Evolutionary conservation across 2,329 filamentous ascomycete genomes (phyloP).

Genomic region (Kalmusia sp.): DNA sequence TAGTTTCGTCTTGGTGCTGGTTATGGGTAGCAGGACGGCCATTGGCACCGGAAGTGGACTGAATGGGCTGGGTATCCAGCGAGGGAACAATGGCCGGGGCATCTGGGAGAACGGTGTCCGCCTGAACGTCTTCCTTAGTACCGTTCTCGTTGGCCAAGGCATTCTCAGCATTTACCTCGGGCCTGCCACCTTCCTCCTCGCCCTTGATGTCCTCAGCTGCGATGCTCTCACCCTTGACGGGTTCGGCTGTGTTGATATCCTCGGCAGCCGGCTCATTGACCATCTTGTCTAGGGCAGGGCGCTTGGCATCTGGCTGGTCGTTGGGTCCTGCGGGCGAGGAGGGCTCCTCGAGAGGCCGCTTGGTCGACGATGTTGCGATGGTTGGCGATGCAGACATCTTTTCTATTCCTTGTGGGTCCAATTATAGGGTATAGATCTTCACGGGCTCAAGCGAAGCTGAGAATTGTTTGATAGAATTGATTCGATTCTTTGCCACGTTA

Average conservation of each 20-base stretch:
- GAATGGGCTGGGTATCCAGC: slow-evolving; percentile 64
- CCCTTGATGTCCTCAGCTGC: slow-evolving; percentile 41
- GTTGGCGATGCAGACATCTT: slow-evolving; percentile 57
- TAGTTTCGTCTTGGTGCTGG: slow-evolving; percentile 81
- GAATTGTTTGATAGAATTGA: slow-evolving; percentile 43
- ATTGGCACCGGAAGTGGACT: slow-evolving; percentile 62
- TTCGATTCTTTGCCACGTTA: slow-evolving; percentile 58
- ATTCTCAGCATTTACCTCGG: slow-evolving; percentile 30
- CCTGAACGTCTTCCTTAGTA: slow-evolving; percentile 66
- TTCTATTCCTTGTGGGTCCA: slow-evolving; percentile 34
- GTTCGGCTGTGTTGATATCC: slow-evolving; percentile 52
- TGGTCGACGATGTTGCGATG: slow-evolving; percentile 69
- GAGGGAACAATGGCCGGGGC: slow-evolving; percentile 44
- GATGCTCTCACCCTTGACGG: slow-evolving; percentile 43
- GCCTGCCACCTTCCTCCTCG: slow-evolving; percentile 29
- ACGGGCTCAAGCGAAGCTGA: slow-evolving; percentile 40
- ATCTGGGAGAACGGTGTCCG: slow-evolving; percentile 75
- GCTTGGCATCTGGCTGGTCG: slow-evolving; percentile 96
- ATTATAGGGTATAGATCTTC: slow-evolving; percentile 34
- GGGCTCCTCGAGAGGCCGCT: slow-evolving; percentile 95
- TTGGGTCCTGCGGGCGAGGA: slow-evolving; percentile 90
- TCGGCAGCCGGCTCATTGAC: slow-evolving; percentile 66
- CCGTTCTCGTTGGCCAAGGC: slow-evolving; percentile 52
- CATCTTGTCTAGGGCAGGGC: slow-evolving; percentile 92
- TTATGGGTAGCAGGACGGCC: slow-evolving; percentile 56